These are phyloP conservation scores for Lichtheimia ornata DNA, from an alignment of 371 early-diverging fungal species.

Conservation along the genomic window DNA sequence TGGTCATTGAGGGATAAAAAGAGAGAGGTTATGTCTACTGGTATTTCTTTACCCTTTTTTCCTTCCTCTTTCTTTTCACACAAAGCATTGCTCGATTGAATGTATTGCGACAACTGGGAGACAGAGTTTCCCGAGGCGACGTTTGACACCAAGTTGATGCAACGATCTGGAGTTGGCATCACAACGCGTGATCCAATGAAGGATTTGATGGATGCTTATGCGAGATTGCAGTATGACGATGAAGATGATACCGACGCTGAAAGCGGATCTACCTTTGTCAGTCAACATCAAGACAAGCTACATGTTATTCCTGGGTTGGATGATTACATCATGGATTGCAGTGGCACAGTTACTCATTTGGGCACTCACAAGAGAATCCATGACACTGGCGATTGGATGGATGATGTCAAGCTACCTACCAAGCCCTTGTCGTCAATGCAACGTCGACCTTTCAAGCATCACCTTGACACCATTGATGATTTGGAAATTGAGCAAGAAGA, in stretches of 20 bases:
- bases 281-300: conserved; percentile 20
- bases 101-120: background rate
- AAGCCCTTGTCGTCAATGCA: background rate
- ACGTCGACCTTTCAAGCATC: background rate
- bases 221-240: conserved; percentile 8
- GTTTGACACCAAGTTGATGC: background rate
- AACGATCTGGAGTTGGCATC: conserved; percentile 2
- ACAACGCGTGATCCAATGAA: conserved; percentile 24
- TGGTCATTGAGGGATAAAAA: conserved; percentile 3
- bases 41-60: conserved; percentile 7
- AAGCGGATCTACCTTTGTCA: conserved; percentile 26
- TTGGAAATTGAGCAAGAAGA: background rate
- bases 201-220: conserved; percentile 29
- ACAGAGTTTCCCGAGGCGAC: conserved; percentile 1
- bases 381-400: conserved; percentile 35
- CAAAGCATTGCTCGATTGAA: background rate
- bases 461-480: conserved; percentile 1
- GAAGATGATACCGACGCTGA: conserved; percentile 26
- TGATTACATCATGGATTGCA: conserved; percentile 29
- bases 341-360: conserved; percentile 22
- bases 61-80: conserved; percentile 9
- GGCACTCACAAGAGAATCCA: conserved; percentile 17
- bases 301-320: conserved; percentile 21
- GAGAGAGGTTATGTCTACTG: background rate
- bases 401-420: conserved; percentile 16